Percentiles rank a stretch among this genome's conserved stretches.
Conservation (phyloP, 495 filamentous ascomycete species). For the Astrothelium macrocarpum region DNA sequence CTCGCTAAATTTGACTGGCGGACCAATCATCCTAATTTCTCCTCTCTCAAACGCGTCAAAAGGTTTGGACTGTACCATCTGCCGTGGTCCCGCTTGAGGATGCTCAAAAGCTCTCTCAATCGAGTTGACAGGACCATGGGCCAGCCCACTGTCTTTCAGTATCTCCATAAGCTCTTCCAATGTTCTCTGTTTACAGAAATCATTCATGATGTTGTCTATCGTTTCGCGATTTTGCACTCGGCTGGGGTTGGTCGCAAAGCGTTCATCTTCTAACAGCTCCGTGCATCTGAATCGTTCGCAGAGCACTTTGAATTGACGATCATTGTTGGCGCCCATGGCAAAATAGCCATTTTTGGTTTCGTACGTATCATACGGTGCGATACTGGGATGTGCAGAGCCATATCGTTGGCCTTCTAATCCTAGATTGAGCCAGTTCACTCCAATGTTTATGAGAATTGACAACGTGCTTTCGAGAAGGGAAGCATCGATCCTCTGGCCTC, state of each 20-base stretch:
- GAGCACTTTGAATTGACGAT: conserved; percentile 27
- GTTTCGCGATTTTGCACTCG: conserved; percentile 27
- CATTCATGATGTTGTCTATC: conserved; percentile 27
- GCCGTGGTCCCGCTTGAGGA: conserved; percentile 25
- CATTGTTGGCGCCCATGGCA: conserved; percentile 30
- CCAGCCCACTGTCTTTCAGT: conserved; percentile 29
- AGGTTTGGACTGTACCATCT: conserved; percentile 24
- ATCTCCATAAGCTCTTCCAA: conserved; percentile 27
- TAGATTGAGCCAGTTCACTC: conserved; percentile 27
- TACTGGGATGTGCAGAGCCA: conserved; percentile 30
- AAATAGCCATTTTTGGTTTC: conserved; percentile 28
- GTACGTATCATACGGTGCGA: conserved; percentile 31
- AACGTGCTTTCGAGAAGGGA: conserved; percentile 30
- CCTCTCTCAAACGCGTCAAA: conserved; percentile 25
- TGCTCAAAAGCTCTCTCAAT: conserved; percentile 30
- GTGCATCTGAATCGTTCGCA: conserved; percentile 21
- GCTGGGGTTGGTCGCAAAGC: conserved; percentile 27
- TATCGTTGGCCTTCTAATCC: conserved; percentile 27
- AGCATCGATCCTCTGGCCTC: conserved; percentile 28
- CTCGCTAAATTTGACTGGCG: conserved; percentile 29
- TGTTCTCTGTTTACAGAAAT: conserved; percentile 26
- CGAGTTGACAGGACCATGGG: conserved; percentile 30
- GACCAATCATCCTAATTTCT: conserved; percentile 25
- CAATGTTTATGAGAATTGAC: conserved; percentile 27
- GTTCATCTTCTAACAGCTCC: conserved; percentile 23